phyloP scores from a whole-genome alignment of 192 early-diverging fungal genomes.

The Jimgerdemannia lactiflua region DNA sequence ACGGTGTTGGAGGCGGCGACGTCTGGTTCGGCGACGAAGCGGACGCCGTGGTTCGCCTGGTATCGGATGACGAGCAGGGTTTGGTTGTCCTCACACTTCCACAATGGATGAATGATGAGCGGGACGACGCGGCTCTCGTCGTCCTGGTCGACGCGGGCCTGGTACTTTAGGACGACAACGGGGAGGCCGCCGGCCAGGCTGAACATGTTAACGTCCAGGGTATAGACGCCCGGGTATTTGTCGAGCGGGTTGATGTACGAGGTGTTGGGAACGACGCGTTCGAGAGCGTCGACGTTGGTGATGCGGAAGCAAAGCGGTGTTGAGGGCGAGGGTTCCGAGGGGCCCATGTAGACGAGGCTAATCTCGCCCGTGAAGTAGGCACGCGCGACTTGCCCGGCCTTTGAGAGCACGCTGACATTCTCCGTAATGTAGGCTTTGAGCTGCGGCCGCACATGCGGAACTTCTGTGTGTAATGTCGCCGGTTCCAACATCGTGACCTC shows the following conservation, averaged over 20 bases:
- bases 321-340: background rate
- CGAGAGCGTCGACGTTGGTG: conserved; percentile 25
- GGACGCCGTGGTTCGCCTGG: conserved; percentile 26
- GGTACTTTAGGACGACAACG: conserved; percentile 22
- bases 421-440: conserved; percentile 27
- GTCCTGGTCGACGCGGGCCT: conserved; percentile 10
- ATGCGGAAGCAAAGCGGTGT: conserved; percentile 32
- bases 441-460: conserved; percentile 9
- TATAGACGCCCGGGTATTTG: conserved; percentile 24
- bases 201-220: conserved; percentile 35
- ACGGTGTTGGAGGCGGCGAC: background rate
- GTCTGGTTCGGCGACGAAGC: too few species aligned
- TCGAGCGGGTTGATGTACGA: conserved; percentile 28
- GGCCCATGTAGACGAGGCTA: conserved; percentile 29
- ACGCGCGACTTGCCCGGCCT: conserved; percentile 37
- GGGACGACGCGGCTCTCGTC: conserved; percentile 21
- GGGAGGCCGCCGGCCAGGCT: conserved; percentile 10
- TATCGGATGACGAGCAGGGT: conserved; percentile 47
- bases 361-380: conserved; percentile 49
- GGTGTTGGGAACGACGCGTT: conserved; percentile 32
- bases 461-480: background rate
- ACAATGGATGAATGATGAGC: conserved; percentile 36
- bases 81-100: conserved; percentile 52
- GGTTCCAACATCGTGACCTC: too few species aligned
- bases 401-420: conserved; percentile 37